phyloP scores from a whole-genome alignment of 2,329 filamentous ascomycete genomes.

The Elsinoe perseae region DNA sequence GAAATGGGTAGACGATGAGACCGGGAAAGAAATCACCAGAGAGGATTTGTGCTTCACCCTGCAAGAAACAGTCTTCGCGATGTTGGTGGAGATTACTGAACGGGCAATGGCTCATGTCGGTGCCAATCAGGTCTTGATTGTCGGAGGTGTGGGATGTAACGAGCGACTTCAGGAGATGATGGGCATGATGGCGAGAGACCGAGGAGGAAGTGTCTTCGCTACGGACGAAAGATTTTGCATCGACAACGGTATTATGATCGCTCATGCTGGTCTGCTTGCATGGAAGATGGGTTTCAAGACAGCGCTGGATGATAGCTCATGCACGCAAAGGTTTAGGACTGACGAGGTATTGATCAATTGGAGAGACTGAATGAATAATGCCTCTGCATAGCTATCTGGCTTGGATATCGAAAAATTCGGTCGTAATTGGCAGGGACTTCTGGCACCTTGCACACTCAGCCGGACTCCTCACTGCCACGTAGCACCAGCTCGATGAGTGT shows the following conservation, averaged over 20 bases:
- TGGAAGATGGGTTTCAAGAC: conserved; percentile 75
- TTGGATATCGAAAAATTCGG: neutral
- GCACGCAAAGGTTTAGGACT: conserved; percentile 44
- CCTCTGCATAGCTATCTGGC: neutral
- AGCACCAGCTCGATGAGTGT: neutral
- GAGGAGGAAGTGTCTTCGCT: conserved; percentile 84
- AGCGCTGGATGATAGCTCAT: conserved; percentile 69
- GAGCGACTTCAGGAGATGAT: conserved; percentile 96
- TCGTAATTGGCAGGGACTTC: neutral
- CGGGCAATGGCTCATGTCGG: conserved; percentile 97
- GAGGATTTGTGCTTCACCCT: conserved; percentile 88
- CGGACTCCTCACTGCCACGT: neutral
- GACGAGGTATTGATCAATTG: conserved; percentile 45
- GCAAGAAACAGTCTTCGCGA: conserved; percentile 91
- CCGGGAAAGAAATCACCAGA: conserved; percentile 58
- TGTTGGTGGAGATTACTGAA: conserved; percentile 98
- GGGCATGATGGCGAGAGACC: conserved; percentile 83
- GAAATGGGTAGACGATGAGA: conserved; percentile 35
- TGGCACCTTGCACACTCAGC: neutral
- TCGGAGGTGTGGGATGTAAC: conserved; percentile 93
- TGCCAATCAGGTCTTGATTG: conserved; percentile 80
- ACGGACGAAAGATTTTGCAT: conserved; percentile 98
- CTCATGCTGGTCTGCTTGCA: conserved; percentile 83
- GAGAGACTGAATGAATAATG: conserved; percentile 33
- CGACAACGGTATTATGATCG: conserved; percentile 99